phyloP scores from a whole-genome alignment of 768 basidiomycete genomes.

The Pleurotus cornucopiae region DNA sequence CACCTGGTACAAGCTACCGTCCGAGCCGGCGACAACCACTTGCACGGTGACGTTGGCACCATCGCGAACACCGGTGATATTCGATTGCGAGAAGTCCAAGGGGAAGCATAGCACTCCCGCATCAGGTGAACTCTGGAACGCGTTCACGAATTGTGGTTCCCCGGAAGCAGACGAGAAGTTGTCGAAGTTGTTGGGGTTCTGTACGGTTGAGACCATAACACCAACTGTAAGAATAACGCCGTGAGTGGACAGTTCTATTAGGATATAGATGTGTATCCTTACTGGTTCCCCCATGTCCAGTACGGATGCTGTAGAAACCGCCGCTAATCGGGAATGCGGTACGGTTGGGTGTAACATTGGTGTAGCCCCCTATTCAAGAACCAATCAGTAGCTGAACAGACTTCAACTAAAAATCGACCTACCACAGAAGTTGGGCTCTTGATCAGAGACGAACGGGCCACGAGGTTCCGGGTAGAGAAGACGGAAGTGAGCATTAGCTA shows the following conservation, averaged over 20 bases:
- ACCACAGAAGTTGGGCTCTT: constrained; percentile 66
- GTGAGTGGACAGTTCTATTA: not conserved
- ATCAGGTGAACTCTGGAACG: constrained; percentile 42
- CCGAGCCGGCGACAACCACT: constrained; percentile 55
- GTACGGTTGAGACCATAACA: constrained; percentile 49
- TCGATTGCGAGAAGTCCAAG: constrained; percentile 47
- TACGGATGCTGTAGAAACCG: constrained; percentile 55
- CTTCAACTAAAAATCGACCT: constrained; percentile 12
- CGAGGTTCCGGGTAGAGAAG: constrained; percentile 68
- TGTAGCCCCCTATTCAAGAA: constrained; percentile 52
- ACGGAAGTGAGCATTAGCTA: constrained; percentile 67
- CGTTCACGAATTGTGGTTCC: constrained; percentile 28
- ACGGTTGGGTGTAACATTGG: constrained; percentile 46
- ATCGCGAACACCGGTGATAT: constrained; percentile 41
- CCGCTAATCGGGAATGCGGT: constrained; percentile 62
- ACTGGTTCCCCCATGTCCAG: constrained; percentile 55
- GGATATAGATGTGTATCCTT: constrained; percentile 14
- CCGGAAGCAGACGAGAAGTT: constrained; percentile 45
- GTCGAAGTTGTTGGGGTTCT: constrained; percentile 57
- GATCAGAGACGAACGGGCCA: constrained; percentile 56
- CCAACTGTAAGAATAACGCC: constrained; percentile 34
- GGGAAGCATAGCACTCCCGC: constrained; percentile 64
- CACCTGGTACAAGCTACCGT: constrained; percentile 67
- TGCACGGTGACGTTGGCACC: constrained; percentile 75
- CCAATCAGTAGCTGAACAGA: not conserved